Evolutionary conservation across 2,329 filamentous ascomycete genomes (phyloP).

Genomic region (Ilyonectria robusta): DNA sequence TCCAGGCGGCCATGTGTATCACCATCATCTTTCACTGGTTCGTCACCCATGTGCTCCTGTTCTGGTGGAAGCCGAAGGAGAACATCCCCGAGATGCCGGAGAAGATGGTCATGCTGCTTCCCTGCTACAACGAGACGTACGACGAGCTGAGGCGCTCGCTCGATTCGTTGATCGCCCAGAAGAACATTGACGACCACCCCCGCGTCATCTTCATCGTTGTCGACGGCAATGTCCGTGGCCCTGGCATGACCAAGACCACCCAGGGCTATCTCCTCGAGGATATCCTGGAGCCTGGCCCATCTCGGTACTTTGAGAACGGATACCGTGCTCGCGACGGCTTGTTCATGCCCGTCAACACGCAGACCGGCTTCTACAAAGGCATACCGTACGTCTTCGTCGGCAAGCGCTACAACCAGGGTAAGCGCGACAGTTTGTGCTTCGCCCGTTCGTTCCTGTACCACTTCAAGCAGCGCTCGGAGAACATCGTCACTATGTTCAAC

Average conservation of each 20-base stretch:
- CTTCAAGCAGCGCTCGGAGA: conserved; percentile 60
- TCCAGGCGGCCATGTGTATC: conserved; percentile 60
- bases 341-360: conserved; percentile 61
- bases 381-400: conserved; percentile 63
- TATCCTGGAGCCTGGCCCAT: conserved; percentile 56
- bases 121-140: conserved; percentile 65
- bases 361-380: conserved; percentile 61
- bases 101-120: conserved; percentile 61
- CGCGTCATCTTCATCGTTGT: conserved; percentile 63
- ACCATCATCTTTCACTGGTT: conserved; percentile 53
- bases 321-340: conserved; percentile 63
- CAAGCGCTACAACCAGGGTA: conserved; percentile 65
- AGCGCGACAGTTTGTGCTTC: conserved; percentile 65
- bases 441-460: conserved; percentile 64
- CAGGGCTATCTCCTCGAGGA: conserved; percentile 63
- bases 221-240: conserved; percentile 62
- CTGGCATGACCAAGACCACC: conserved; percentile 63
- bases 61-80: conserved; percentile 50
- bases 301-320: conserved; percentile 56
- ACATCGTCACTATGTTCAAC: conserved; percentile 62
- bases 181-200: conserved; percentile 58
- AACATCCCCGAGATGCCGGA: conserved; percentile 56
- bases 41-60: conserved; percentile 50
- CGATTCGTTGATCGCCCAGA: conserved; percentile 61
- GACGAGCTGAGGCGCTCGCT: conserved; percentile 61